Conservation (phyloP, 768 basidiomycete genomes). For the Boletus speciosus region DNA sequence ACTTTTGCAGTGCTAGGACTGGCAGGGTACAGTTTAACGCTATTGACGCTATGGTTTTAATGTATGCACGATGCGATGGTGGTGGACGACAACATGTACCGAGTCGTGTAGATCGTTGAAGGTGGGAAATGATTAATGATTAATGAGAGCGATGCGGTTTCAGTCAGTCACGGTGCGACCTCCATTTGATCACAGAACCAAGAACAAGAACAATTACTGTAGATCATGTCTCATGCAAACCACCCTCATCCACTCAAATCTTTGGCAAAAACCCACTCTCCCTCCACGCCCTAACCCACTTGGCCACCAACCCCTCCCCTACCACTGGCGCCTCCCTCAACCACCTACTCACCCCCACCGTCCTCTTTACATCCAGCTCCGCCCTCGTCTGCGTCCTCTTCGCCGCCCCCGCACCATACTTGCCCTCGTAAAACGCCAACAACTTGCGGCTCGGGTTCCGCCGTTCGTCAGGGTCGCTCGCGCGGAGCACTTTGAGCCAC, state of each 20-base stretch:
- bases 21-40: constrained; percentile 34
- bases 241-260: not conserved
- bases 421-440: constrained; percentile 24
- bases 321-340: constrained; percentile 14
- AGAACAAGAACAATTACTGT: not conserved
- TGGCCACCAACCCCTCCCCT: constrained; percentile 32
- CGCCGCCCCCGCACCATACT: constrained; percentile 19
- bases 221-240: not conserved
- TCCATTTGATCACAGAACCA: no score
- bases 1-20: constrained; percentile 36
- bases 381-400: constrained; percentile 4
- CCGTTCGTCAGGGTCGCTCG: constrained; percentile 20
- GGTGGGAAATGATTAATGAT: not conserved
- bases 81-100: not conserved
- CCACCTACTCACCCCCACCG: constrained; percentile 14
- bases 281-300: constrained; percentile 44
- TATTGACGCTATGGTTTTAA: constrained; percentile 26
- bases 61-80: not conserved
- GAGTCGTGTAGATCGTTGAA: not conserved
- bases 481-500: constrained; percentile 22
- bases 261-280: constrained; percentile 34
- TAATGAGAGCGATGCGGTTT: not conserved
- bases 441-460: constrained; percentile 26
- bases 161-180: not conserved
- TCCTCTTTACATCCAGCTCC: constrained; percentile 8